A percentile compares a stretch with the other conserved stretches of the same genome.
phyloP scores from a whole-genome alignment of 2,329 filamentous ascomycete species.

The Dichotomopilus funicola region DNA sequence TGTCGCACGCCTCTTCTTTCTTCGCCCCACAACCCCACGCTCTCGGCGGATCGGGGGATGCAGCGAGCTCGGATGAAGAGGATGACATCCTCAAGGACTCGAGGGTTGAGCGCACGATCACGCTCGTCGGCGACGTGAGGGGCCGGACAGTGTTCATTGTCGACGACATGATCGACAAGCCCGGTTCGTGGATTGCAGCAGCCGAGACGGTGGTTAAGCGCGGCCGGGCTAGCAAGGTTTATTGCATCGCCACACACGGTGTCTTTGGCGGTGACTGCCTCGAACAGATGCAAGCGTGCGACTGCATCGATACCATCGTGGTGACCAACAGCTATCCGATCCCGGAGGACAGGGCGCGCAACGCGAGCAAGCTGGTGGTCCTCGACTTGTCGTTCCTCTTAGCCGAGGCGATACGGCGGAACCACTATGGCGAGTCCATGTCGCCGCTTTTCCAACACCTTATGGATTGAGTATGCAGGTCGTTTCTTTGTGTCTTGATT shows the following conservation, averaged over 20 bases:
- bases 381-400: conserved; percentile 84
- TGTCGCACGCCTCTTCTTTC: conserved; percentile 72
- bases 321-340: conserved; percentile 98
- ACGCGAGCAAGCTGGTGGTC: conserved; percentile 76
- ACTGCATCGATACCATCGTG: conserved; percentile 88
- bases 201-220: conserved; percentile 94
- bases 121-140: conserved; percentile 90
- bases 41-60: conserved; percentile 79
- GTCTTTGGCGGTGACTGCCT: conserved; percentile 87
- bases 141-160: conserved; percentile 87
- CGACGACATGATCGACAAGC: conserved; percentile 98
- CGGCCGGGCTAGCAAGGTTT: conserved; percentile 85
- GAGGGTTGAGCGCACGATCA: conserved; percentile 88
- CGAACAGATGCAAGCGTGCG: conserved; percentile 82
- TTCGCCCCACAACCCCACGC: conserved; percentile 66
- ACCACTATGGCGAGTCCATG: conserved; percentile 90
- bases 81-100: conserved; percentile 80
- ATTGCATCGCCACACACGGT: conserved; percentile 95
- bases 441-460: conserved; percentile 63
- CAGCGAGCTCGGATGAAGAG: conserved; percentile 80
- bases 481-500: conserved; percentile 14
- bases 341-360: conserved; percentile 61
- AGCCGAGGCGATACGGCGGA: conserved; percentile 86
- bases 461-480: conserved; percentile 40
- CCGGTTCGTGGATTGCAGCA: conserved; percentile 92